phyloP scores from a whole-genome alignment of 2,329 filamentous ascomycete genomes.

The Lachnellula arida region DNA sequence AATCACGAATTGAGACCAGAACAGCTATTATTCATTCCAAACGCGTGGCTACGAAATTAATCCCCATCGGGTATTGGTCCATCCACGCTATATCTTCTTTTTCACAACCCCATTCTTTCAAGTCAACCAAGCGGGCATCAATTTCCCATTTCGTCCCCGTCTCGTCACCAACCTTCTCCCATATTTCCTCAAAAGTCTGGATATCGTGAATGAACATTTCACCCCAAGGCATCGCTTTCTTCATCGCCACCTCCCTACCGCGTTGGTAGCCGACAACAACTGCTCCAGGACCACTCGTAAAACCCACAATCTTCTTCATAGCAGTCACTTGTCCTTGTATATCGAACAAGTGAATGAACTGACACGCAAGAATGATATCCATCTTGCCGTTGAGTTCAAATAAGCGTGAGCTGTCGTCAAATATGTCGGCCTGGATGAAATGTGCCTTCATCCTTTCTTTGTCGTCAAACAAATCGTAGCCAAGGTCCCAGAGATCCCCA shows the following conservation, averaged over 20 bases:
- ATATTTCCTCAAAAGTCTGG: slow-evolving; percentile 13
- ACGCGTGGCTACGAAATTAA: too few relatives aligned
- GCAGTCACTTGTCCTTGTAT: slow-evolving; percentile 18
- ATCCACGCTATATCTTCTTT: too few relatives aligned
- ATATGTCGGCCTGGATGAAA: slow-evolving; percentile 32
- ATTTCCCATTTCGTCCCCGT: slow-evolving; percentile 18
- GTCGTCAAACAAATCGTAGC: slow-evolving; percentile 36
- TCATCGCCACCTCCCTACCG: neutral
- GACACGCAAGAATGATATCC: slow-evolving; percentile 7
- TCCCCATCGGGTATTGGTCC: too few relatives aligned
- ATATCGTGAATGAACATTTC: slow-evolving; percentile 1
- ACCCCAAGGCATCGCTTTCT: neutral
- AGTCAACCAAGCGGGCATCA: neutral
- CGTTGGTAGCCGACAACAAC: slow-evolving; percentile 21
- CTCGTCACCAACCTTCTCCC: slow-evolving; percentile 10
- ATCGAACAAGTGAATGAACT: slow-evolving; percentile 11
- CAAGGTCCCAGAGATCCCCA: slow-evolving; percentile 32
- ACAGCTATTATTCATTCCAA: neutral
- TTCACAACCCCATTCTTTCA: neutral
- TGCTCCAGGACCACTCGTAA: slow-evolving; percentile 10
- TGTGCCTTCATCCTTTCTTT: slow-evolving; percentile 26
- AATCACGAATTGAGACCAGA: neutral
- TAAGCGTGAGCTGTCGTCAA: slow-evolving; percentile 27
- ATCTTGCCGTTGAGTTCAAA: slow-evolving; percentile 30
- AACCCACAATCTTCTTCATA: slow-evolving; percentile 22